Conservation (phyloP, 768 basidiomycete species). For the Suillus fuscotomentosus region DNA sequence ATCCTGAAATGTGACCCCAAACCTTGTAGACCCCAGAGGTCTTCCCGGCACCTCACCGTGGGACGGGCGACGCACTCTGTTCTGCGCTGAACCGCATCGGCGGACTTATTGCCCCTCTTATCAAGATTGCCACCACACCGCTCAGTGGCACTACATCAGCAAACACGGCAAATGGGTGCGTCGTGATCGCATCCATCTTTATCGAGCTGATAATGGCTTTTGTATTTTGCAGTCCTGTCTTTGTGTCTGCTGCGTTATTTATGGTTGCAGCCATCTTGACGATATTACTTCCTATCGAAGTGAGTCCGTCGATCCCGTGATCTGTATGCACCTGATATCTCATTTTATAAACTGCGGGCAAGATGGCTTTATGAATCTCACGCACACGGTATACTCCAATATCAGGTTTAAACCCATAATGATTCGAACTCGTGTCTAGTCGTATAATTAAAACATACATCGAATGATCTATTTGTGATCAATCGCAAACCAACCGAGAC, state of each 20-base stretch:
- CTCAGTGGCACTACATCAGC: conserved; percentile 27
- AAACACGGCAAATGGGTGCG: conserved; percentile 36
- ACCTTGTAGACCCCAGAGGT: conserved; percentile 46
- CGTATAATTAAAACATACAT: neutral
- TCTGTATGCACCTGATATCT: neutral
- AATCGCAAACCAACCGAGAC: neutral
- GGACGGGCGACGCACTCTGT: conserved; percentile 51
- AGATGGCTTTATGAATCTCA: conserved; percentile 5
- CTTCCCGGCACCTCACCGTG: conserved; percentile 56
- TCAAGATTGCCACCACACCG: conserved; percentile 45
- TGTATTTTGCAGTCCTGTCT: conserved; percentile 38
- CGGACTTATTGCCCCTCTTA: conserved; percentile 47
- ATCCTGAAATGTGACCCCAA: neutral
- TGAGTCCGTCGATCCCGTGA: conserved; percentile 14
- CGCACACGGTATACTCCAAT: neutral
- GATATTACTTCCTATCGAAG: conserved; percentile 49
- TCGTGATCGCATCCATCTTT: neutral
- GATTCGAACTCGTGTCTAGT: neutral
- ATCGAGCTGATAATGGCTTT: neutral
- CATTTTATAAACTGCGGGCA: conserved; percentile 25
- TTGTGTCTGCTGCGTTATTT: conserved; percentile 47
- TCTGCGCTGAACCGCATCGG: conserved; percentile 48
- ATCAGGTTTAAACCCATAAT: neutral
- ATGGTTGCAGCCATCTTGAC: conserved; percentile 39
- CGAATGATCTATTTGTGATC: conserved; percentile 12